Conservation (phyloP, 2,329 filamentous ascomycete genomes). For the Aotearoamyces nothofagi region DNA sequence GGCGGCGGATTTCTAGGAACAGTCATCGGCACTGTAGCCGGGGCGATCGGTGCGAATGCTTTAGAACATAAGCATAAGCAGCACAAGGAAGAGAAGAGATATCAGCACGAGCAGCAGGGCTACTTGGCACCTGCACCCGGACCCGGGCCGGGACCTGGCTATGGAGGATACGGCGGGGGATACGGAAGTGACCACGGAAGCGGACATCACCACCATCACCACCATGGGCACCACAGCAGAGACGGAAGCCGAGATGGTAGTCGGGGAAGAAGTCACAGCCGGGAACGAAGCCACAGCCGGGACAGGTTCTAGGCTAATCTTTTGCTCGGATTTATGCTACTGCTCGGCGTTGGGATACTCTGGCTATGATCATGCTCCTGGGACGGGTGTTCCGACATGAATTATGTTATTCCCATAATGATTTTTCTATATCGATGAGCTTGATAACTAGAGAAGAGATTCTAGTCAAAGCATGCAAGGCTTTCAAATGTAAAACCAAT, state of each 20-base stretch:
- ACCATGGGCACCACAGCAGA: slow-evolving; percentile 1
- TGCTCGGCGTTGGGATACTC: too few species aligned
- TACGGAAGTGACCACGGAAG: slow-evolving; percentile 2
- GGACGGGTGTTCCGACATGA: too few species aligned
- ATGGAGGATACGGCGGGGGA: background rate
- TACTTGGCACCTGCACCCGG: too few species aligned
- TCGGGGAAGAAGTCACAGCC: slow-evolving; percentile 3
- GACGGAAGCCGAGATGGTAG: slow-evolving; percentile 3
- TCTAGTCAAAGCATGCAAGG: too few species aligned
- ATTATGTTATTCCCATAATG: too few species aligned
- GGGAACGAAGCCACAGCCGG: too few species aligned
- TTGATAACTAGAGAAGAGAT: too few species aligned
- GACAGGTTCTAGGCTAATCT: too few species aligned
- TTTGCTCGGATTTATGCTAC: too few species aligned
- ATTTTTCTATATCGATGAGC: too few species aligned
- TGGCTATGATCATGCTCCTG: too few species aligned
- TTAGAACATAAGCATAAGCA: slow-evolving; percentile 28
- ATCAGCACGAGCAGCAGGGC: slow-evolving; percentile 5
- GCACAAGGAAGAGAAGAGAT: slow-evolving; percentile 14
- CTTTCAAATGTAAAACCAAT: too few species aligned
- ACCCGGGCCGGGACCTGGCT: background rate
- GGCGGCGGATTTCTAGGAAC: slow-evolving; percentile 38
- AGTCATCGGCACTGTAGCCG: slow-evolving; percentile 33
- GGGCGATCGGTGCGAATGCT: slow-evolving; percentile 38
- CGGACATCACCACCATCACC: background rate